A percentile compares a stretch with the other conserved stretches of the same genome.
These are phyloP conservation scores for Paspalum notatum DNA, from an alignment of 176 grass and related monocot species.

Conservation along the genomic window DNA sequence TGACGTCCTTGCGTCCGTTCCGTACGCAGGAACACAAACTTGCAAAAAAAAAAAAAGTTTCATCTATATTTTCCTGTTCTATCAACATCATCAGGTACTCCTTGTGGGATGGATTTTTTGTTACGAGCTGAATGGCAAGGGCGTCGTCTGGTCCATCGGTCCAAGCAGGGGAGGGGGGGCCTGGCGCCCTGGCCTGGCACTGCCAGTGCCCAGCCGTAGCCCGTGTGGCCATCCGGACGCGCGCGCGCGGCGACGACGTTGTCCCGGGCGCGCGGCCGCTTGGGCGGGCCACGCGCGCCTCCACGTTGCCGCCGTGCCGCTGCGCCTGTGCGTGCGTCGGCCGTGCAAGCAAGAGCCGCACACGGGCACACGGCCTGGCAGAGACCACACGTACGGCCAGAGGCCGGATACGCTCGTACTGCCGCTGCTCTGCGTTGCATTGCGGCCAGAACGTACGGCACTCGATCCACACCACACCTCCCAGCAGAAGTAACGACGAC, in stretches of 20 bases:
- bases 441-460: neutral
- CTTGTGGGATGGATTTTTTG: neutral
- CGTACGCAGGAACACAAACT: neutral
- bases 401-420: neutral
- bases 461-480: too few relatives aligned
- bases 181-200: too few relatives aligned
- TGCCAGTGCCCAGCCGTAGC: neutral
- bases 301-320: neutral
- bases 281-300: slow-evolving; percentile 11
- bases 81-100: too few relatives aligned
- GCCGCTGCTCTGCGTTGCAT: too few relatives aligned
- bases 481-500: too few relatives aligned
- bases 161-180: neutral
- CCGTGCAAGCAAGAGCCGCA: neutral
- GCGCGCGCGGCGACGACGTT: neutral
- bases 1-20: too few relatives aligned
- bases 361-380: neutral
- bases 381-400: neutral
- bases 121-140: neutral
- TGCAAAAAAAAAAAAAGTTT: too few relatives aligned
- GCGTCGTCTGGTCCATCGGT: neutral
- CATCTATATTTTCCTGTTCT: too few relatives aligned
- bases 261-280: neutral
- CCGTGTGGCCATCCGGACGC: slow-evolving; percentile 5
- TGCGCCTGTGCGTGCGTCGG: slow-evolving; percentile 9